phyloP scores from a whole-genome alignment of 2,329 filamentous ascomycete species.

The Diaporthe destruens region DNA sequence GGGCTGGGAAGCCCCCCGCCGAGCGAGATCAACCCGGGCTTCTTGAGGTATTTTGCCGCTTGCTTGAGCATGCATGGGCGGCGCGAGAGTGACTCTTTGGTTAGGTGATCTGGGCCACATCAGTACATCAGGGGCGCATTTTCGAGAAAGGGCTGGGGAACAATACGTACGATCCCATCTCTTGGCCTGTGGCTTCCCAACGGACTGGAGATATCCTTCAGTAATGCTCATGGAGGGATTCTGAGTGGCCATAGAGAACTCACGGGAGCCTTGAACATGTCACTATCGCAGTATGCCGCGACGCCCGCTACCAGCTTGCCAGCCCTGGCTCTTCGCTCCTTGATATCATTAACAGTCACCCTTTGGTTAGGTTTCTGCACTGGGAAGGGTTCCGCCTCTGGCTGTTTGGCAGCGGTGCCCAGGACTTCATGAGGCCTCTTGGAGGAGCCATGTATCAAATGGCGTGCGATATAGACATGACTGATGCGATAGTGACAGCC shows the following conservation, averaged over 20 bases:
- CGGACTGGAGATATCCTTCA: constrained; percentile 44
- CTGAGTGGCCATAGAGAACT: constrained; percentile 45
- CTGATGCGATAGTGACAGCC: background rate
- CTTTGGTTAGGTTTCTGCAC: constrained; percentile 29
- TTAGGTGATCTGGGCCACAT: constrained; percentile 65
- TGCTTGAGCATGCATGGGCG: constrained; percentile 82
- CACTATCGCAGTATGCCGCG: constrained; percentile 81
- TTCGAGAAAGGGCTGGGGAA: background rate
- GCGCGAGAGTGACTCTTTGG: constrained; percentile 70
- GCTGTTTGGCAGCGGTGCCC: constrained; percentile 43
- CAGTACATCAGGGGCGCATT: constrained; percentile 11
- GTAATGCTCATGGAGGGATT: background rate
- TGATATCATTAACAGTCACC: constrained; percentile 75
- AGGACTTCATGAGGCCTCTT: constrained; percentile 36
- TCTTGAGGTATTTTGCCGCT: constrained; percentile 83
- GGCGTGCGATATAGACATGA: constrained; percentile 27
- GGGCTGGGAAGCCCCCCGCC: constrained; percentile 91
- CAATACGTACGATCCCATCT: constrained; percentile 84
- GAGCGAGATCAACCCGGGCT: constrained; percentile 88
- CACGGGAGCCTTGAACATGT: constrained; percentile 85
- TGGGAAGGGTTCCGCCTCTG: constrained; percentile 45
- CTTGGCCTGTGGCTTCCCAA: constrained; percentile 80
- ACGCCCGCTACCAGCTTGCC: constrained; percentile 80
- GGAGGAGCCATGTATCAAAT: constrained; percentile 35
- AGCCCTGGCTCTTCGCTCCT: constrained; percentile 76